Evolutionary conservation across 208 protist genomes (phyloP), one percentile per base, ranked within the genome.

Genomic region (Angomonas deanei): DNA sequence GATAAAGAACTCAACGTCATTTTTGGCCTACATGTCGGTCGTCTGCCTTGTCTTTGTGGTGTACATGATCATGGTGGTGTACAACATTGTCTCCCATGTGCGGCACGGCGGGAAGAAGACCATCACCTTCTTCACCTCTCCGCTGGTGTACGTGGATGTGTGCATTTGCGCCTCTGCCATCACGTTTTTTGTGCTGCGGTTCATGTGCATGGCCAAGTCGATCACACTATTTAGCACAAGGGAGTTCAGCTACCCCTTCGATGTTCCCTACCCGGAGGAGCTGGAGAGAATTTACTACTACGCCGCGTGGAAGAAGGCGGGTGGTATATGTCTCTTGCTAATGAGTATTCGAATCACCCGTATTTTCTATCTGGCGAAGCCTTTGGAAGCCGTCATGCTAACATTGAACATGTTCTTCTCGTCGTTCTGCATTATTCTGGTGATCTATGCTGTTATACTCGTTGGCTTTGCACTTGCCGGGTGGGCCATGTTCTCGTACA

Each of bases 401-500:
- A 24, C 15, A 3, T 49, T 59, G 15, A 19, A 47, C 31, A 21
- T 30, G 1, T n/a, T 27, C 32, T 10, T 47, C 6, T 42, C 26
- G 2, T n/a, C 4, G 6, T 26, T 66, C 32, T 58, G 30, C 2
- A 19, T 30, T 21, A 53, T 72, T 31, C 21, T 66, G 0, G 21
- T 59, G n/a, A 24, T 74, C 10, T 82, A 64, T 39, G 30, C 55
- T 13, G 13, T 74, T 23, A 42, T 66, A 19, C 48, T 82, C 17
- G 23, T 75, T 13, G 67, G 48, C 32, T 82, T 76, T 59, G 57
- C 56, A 1, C 21, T 82, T 3, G 57, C 62, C 4, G 76, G 68
- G 0, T 74, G 63, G 68, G 48, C 64, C 13, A 59, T 78, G 26
- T 82, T 78, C 30, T 72, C 72, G 4, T 19, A 38, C 4, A 53